These are phyloP conservation scores for Phytophthora uliginosa DNA, from an alignment of 352 stramenopile species.

Conservation along the genomic window DNA sequence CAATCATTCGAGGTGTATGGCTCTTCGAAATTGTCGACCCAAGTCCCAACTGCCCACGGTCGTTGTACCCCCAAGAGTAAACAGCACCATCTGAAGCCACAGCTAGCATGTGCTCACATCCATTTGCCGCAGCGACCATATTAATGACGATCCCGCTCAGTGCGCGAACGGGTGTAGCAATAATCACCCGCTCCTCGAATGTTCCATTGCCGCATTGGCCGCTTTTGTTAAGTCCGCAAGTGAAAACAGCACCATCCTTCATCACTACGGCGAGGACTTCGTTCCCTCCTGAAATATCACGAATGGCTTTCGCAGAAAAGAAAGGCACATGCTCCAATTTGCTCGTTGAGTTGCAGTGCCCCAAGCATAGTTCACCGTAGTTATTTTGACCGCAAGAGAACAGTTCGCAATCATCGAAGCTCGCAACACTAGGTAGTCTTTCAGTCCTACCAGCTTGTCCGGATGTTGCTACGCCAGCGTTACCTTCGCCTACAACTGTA, in stretches of 20 bases:
- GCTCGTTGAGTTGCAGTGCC: constrained; percentile 89
- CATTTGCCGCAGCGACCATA: constrained; percentile 84
- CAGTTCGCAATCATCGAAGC: constrained; percentile 88
- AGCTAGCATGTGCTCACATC: constrained; percentile 90
- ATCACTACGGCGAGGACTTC: constrained; percentile 89
- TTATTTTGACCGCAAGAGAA: constrained; percentile 93
- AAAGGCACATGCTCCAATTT: constrained; percentile 89
- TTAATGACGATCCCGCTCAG: constrained; percentile 72
- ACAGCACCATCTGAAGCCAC: constrained; percentile 79
- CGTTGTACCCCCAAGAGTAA: constrained; percentile 92
- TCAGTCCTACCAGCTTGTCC: constrained; percentile 13
- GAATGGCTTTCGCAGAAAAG: constrained; percentile 83
- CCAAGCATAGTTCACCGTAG: constrained; percentile 88
- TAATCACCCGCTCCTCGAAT: constrained; percentile 88
- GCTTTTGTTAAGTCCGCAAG: constrained; percentile 91
- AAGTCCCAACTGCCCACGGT: constrained; percentile 85
- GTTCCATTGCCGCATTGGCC: constrained; percentile 90
- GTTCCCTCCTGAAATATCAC: constrained; percentile 82
- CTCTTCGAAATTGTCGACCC: constrained; percentile 90
- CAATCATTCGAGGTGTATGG: constrained; percentile 85
- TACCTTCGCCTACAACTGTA: constrained; percentile 2
- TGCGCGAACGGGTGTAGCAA: constrained; percentile 77
- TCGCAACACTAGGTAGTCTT: constrained; percentile 24
- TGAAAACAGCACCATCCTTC: constrained; percentile 85
- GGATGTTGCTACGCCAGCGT: not conserved